Conservation (phyloP, 495 filamentous ascomycete genomes). For the Penicillium roqueforti region DNA sequence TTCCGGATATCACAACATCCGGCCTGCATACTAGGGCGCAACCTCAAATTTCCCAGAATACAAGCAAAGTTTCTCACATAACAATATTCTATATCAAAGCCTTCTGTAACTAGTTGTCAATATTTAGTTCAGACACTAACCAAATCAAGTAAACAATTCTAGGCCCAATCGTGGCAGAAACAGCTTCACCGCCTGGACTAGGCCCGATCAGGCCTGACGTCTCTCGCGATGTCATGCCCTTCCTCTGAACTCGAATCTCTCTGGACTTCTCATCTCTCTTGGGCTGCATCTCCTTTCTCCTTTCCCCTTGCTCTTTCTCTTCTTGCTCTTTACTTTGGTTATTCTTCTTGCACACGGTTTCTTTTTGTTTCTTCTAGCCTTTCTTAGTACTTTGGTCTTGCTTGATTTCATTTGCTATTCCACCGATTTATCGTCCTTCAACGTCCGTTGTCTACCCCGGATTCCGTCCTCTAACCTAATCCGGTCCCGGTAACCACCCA, state of each 20-base stretch:
- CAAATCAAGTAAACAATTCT: conserved; percentile 7
- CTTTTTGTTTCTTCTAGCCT: neutral
- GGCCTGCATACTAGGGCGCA: neutral
- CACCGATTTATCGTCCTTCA: conserved; percentile 5
- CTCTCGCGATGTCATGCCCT: conserved; percentile 31
- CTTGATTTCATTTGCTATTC: conserved; percentile 6
- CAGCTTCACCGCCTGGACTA: conserved; percentile 23
- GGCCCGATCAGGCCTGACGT: conserved; percentile 29
- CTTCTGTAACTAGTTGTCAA: neutral
- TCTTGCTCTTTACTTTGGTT: conserved; percentile 3
- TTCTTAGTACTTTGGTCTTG: neutral
- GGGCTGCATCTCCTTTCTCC: conserved; percentile 18
- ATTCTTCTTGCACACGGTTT: conserved; percentile 2
- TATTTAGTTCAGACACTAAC: conserved; percentile 5
- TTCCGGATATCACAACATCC: conserved; percentile 8
- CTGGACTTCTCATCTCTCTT: conserved; percentile 18
- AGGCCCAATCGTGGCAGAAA: conserved; percentile 21
- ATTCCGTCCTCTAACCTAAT: conserved; percentile 3
- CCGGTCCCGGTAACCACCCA: conserved; percentile 3
- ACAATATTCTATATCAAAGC: neutral
- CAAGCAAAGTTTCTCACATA: neutral
- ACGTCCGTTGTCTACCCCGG: conserved; percentile 3
- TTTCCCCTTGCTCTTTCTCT: conserved; percentile 23
- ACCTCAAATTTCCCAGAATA: neutral
- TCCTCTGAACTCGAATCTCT: conserved; percentile 12